These are phyloP conservation scores for Cryptococcus depauperatus DNA, from an alignment of 1,284 basidiomycete genomes.

Conservation along the genomic window DNA sequence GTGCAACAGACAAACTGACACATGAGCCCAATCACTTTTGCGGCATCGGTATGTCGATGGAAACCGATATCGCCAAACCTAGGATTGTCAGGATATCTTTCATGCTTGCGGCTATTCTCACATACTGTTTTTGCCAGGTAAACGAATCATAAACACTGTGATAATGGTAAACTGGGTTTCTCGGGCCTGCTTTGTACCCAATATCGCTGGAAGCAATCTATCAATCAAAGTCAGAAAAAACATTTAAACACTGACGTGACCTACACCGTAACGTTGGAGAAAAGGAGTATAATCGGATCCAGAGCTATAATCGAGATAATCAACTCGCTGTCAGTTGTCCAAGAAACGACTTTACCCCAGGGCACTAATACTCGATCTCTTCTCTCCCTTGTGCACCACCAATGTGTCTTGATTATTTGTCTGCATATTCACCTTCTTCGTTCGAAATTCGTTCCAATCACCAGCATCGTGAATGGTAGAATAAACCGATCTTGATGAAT, in stretches of 20 bases:
- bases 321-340: neutral
- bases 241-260: constrained; percentile 2
- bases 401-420: too few relatives aligned
- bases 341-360: constrained; percentile 14
- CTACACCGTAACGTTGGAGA: constrained; percentile 50
- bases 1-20: constrained; percentile 11
- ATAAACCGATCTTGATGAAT: constrained; percentile 40
- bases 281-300: constrained; percentile 68
- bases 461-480: constrained; percentile 36
- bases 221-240: neutral
- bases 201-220: constrained; percentile 43
- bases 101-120: neutral
- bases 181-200: constrained; percentile 47
- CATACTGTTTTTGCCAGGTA: constrained; percentile 53
- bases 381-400: constrained; percentile 1
- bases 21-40: constrained; percentile 59
- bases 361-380: constrained; percentile 18
- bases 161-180: constrained; percentile 67
- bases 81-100: neutral
- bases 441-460: constrained; percentile 21
- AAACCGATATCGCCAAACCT: constrained; percentile 68
- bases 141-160: constrained; percentile 64
- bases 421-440: neutral
- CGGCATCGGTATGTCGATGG: constrained; percentile 59
- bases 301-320: constrained; percentile 39